These are phyloP conservation scores for Fragaria vesca DNA, from an alignment of 306 rosid genomes.

Conservation along the genomic window DNA sequence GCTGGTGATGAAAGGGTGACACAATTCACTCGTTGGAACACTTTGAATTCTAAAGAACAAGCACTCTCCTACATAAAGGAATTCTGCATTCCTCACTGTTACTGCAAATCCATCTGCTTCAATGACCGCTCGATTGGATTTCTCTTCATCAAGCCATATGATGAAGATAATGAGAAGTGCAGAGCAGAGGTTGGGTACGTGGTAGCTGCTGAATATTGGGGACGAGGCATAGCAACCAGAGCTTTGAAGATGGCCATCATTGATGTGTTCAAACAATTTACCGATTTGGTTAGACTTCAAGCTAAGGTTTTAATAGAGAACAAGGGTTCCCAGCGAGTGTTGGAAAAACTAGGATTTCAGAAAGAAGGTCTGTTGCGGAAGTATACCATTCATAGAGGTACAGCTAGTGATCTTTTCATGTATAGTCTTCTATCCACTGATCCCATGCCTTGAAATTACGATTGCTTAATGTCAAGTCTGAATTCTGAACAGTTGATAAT, in stretches of 20 bases:
- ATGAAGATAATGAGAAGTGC: constrained; percentile 13
- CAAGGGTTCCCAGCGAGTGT: constrained; percentile 34
- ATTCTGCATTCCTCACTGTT: constrained; percentile 27
- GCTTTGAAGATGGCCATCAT: constrained; percentile 29
- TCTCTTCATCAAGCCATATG: constrained; percentile 15
- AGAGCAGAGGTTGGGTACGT: constrained; percentile 21
- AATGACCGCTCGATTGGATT: constrained; percentile 28
- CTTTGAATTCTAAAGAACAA: constrained; percentile 26
- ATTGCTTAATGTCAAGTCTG: not conserved
- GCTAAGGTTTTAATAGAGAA: constrained; percentile 27
- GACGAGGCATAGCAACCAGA: constrained; percentile 25
- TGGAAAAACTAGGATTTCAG: constrained; percentile 35
- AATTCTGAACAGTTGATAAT: not conserved
- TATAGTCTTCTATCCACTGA: constrained; percentile 23
- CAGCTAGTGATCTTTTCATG: not conserved
- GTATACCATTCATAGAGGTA: constrained; percentile 21
- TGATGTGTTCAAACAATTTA: constrained; percentile 16
- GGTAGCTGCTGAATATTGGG: constrained; percentile 27
- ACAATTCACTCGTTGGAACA: constrained; percentile 29
- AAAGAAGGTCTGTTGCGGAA: constrained; percentile 33
- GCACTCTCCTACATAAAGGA: constrained; percentile 21
- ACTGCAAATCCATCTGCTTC: constrained; percentile 36
- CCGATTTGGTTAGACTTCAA: constrained; percentile 22
- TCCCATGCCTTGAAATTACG: not conserved
- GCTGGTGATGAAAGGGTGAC: constrained; percentile 25